phyloP scores from a whole-genome alignment of 495 filamentous ascomycete species.

The Daldinia loculata region DNA sequence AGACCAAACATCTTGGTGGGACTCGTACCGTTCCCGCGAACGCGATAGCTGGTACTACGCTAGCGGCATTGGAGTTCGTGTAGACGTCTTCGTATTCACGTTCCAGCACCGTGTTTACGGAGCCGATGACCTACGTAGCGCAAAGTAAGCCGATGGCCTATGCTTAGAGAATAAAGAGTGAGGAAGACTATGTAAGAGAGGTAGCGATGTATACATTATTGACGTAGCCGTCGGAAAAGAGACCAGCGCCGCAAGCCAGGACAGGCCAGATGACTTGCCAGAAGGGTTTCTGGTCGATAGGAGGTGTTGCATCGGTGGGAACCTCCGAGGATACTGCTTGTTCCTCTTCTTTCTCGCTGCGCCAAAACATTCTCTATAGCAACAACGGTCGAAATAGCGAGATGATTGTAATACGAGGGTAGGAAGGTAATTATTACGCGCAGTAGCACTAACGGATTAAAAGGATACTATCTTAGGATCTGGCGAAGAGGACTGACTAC shows the following conservation, averaged over 20 bases:
- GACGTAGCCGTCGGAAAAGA: slow-evolving; percentile 92
- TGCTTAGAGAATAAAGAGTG: neutral
- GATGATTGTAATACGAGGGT: neutral
- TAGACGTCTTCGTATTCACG: slow-evolving; percentile 71
- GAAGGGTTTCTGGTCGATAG: slow-evolving; percentile 46
- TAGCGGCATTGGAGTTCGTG: slow-evolving; percentile 68
- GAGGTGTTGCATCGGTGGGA: slow-evolving; percentile 19
- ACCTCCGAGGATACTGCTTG: slow-evolving; percentile 13
- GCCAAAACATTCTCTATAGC: slow-evolving; percentile 26
- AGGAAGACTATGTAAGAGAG: neutral
- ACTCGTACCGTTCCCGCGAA: slow-evolving; percentile 78
- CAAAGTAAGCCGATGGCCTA: slow-evolving; percentile 12
- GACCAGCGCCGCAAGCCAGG: slow-evolving; percentile 85
- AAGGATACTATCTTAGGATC: neutral
- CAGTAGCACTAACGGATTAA: neutral
- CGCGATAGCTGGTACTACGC: slow-evolving; percentile 78
- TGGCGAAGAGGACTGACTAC: neutral
- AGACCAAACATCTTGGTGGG: neutral
- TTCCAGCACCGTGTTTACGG: slow-evolving; percentile 75
- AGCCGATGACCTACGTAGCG: slow-evolving; percentile 74
- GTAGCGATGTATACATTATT: slow-evolving; percentile 67
- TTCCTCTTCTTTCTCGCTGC: slow-evolving; percentile 29
- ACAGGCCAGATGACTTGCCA: slow-evolving; percentile 54
- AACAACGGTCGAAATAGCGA: neutral
- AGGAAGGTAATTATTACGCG: too few relatives aligned